These are phyloP conservation scores for Penicillium sp. DNA, from an alignment of 2,329 filamentous ascomycete genomes.

Conservation along the genomic window DNA sequence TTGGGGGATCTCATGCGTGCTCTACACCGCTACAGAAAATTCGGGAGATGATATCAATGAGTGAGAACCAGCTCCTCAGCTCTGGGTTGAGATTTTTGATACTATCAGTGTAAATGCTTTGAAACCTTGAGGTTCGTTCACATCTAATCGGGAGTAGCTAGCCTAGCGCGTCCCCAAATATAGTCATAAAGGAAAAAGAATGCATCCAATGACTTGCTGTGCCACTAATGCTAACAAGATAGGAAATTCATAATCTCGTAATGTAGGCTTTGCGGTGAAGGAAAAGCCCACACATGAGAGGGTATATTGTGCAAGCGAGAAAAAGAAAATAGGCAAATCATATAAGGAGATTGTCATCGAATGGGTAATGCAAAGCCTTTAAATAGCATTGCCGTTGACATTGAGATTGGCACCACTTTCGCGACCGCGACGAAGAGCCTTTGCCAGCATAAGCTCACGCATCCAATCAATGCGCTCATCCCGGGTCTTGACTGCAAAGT, in stretches of 20 bases:
- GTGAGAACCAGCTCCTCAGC: neutral
- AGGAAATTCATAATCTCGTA: neutral
- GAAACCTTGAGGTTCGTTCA: neutral
- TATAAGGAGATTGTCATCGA: neutral
- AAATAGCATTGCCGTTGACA: conserved; percentile 32
- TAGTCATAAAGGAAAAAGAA: neutral
- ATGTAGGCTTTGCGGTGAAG: neutral
- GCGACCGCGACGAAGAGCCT: conserved; percentile 36
- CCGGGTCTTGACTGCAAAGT: conserved; percentile 84
- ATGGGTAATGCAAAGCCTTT: neutral
- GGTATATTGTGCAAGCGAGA: neutral
- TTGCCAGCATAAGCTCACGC: conserved; percentile 49
- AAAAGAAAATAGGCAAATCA: neutral
- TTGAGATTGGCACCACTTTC: conserved; percentile 28
- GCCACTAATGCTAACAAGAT: neutral
- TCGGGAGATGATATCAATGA: neutral
- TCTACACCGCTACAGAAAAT: neutral
- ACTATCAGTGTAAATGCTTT: neutral
- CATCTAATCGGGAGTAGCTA: neutral
- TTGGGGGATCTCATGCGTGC: no score
- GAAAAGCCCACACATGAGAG: neutral
- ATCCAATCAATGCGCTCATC: conserved; percentile 94
- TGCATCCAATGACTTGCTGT: neutral
- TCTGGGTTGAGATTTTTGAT: neutral
- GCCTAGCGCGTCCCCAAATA: neutral